These are phyloP conservation scores for Pezicula rhizophila DNA, from an alignment of 2,329 filamentous ascomycete species.

Conservation along the genomic window DNA sequence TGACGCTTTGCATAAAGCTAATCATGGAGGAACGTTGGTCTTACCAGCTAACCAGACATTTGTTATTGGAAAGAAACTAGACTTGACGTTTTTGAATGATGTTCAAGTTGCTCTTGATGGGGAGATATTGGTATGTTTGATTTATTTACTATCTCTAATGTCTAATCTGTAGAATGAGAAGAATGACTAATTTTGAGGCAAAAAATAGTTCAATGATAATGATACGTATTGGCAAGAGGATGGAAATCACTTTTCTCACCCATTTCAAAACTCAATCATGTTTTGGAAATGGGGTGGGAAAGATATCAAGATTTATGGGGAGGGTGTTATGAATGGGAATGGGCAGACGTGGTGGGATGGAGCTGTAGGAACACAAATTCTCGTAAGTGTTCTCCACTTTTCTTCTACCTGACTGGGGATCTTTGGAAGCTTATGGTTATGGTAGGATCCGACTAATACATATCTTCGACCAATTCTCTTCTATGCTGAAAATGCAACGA, in stretches of 20 bases:
- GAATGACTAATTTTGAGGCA: conserved; percentile 25
- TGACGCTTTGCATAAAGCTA: conserved; percentile 47
- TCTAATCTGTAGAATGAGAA: background rate
- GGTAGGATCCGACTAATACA: conserved; percentile 42
- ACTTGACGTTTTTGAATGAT: conserved; percentile 55
- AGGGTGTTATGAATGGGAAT: conserved; percentile 30
- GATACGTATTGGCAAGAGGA: conserved; percentile 56
- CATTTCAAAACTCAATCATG: conserved; percentile 49
- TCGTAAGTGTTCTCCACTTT: conserved; percentile 21
- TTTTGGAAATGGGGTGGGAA: conserved; percentile 61
- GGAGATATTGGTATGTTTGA: conserved; percentile 37
- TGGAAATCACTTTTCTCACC: conserved; percentile 41
- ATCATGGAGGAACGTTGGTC: conserved; percentile 51
- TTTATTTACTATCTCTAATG: background rate
- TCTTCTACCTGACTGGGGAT: background rate
- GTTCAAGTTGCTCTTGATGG: conserved; percentile 57
- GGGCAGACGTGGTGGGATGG: conserved; percentile 19
- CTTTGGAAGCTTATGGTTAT: background rate
- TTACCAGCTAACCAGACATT: conserved; percentile 39
- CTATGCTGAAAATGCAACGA: conserved; percentile 54
- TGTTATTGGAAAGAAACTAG: conserved; percentile 48
- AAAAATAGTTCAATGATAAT: conserved; percentile 53
- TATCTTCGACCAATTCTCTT: conserved; percentile 56
- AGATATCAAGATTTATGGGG: conserved; percentile 54
- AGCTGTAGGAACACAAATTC: conserved; percentile 34